A percentile compares a stretch with the other conserved stretches of the same genome.
Evolutionary conservation across 2,329 filamentous ascomycete genomes (phyloP).

Genomic region (Cytospora schulzeri): DNA sequence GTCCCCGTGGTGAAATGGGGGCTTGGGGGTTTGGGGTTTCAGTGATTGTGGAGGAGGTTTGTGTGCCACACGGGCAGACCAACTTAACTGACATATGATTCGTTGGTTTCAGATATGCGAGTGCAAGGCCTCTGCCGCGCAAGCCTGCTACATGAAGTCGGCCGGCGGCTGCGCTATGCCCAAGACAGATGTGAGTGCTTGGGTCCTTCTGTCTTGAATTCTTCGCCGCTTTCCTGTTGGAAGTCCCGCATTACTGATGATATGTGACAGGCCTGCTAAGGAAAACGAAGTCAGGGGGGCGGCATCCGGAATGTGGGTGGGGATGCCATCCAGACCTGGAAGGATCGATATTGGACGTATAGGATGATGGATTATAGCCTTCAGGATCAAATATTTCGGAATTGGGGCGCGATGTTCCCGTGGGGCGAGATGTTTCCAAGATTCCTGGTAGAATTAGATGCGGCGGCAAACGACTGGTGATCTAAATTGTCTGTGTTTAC

Average conservation of each 20-base stretch:
- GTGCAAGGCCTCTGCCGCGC: conserved; percentile 28
- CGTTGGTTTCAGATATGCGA: conserved; percentile 28
- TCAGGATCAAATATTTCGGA: no score
- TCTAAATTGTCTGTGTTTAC: no score
- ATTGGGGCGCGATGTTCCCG: no score
- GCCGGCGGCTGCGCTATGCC: conserved; percentile 30
- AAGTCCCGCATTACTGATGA: not conserved
- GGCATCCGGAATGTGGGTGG: not conserved
- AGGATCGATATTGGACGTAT: not conserved
- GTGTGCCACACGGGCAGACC: not conserved
- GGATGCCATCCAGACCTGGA: not conserved
- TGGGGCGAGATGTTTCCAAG: no score
- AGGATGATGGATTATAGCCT: no score
- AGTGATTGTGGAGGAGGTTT: no score
- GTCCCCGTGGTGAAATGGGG: no score
- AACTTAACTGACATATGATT: conserved; percentile 3
- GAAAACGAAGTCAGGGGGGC: no score
- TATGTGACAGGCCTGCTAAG: conserved; percentile 12
- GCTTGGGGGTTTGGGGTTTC: no score
- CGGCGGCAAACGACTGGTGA: no score
- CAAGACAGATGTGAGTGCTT: conserved; percentile 23
- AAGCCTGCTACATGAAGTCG: conserved; percentile 30
- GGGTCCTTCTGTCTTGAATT: not conserved
- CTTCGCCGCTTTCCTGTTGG: not conserved
- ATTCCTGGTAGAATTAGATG: not conserved